Conservation (phyloP, 306 rosid genomes). For the Cicer bijugum region DNA sequence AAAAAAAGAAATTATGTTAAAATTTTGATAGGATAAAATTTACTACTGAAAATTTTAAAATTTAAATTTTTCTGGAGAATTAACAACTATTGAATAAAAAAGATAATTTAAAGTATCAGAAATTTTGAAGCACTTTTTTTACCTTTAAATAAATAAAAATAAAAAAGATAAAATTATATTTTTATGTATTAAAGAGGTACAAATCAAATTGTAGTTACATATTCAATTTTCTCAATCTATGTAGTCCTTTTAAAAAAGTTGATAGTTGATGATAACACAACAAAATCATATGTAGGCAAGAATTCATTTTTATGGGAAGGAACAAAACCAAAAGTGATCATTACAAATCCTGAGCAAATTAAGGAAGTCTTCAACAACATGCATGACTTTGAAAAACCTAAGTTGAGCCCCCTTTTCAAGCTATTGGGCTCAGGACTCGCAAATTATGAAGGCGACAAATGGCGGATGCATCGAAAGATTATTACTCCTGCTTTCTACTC, state of each 20-base stretch:
- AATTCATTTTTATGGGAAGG: constrained; percentile 43
- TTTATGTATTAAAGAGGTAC: too few species aligned
- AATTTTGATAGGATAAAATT: too few species aligned
- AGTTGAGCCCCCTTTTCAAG: constrained; percentile 36
- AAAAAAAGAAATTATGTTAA: too few species aligned
- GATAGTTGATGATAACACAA: neutral
- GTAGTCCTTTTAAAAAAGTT: neutral
- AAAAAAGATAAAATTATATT: too few species aligned
- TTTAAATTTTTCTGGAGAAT: too few species aligned
- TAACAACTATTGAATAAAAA: too few species aligned
- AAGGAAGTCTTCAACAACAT: constrained; percentile 45
- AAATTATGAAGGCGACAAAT: constrained; percentile 49
- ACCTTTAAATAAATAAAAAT: too few species aligned
- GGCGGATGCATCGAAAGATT: constrained; percentile 57
- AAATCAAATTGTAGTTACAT: too few species aligned
- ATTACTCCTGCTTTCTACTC: constrained; percentile 56
- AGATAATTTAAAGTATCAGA: too few species aligned
- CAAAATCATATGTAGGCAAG: constrained; percentile 16
- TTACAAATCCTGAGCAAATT: constrained; percentile 51
- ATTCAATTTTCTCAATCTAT: too few species aligned
- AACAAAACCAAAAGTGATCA: constrained; percentile 48
- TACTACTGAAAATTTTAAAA: too few species aligned
- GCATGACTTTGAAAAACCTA: constrained; percentile 38
- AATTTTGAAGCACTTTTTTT: too few species aligned
- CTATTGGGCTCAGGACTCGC: constrained; percentile 40